phyloP scores from a whole-genome alignment of 257 asterid genomes.

The Ehretia macrophylla region DNA sequence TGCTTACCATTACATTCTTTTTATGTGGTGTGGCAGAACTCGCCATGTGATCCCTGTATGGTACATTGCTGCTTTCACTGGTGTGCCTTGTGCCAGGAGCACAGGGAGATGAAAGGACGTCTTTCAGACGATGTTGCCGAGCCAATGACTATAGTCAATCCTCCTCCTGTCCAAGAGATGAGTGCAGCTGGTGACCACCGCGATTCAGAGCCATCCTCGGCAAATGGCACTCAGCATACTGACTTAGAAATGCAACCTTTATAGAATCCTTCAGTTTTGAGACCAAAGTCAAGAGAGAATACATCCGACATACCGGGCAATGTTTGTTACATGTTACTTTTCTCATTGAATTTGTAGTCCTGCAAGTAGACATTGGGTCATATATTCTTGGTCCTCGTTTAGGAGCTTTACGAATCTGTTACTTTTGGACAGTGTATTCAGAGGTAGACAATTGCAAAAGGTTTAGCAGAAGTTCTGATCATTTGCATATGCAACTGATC shows the following conservation, averaged over 20 bases:
- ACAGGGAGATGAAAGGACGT: conserved; percentile 88
- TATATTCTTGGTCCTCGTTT: too few species aligned
- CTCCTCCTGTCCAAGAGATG: conserved; percentile 77
- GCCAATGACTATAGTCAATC: conserved; percentile 87
- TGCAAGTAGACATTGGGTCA: too few species aligned
- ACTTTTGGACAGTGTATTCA: too few species aligned
- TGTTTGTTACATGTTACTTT: too few species aligned
- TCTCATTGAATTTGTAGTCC: too few species aligned
- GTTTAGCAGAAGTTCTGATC: too few species aligned
- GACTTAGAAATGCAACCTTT: conserved; percentile 75
- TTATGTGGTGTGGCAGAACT: conserved; percentile 49
- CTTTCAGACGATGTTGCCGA: conserved; percentile 50
- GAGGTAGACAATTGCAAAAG: too few species aligned
- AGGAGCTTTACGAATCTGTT: too few species aligned
- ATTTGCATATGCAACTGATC: too few species aligned
- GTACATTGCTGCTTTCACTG: conserved; percentile 96
- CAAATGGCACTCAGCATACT: conserved; percentile 44
- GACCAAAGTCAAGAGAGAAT: too few species aligned
- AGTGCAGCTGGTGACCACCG: conserved; percentile 5
- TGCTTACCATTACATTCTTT: neutral
- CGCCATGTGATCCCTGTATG: conserved; percentile 96
- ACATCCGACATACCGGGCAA: too few species aligned
- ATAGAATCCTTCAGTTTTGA: conserved; percentile 5
- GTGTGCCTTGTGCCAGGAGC: conserved; percentile 99
- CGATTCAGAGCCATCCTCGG: conserved; percentile 41